Evolutionary conservation across 2,329 filamentous ascomycete species (phyloP), one percentile per base, ranked within the genome.

Genomic region (Neobulgaria alba): DNA sequence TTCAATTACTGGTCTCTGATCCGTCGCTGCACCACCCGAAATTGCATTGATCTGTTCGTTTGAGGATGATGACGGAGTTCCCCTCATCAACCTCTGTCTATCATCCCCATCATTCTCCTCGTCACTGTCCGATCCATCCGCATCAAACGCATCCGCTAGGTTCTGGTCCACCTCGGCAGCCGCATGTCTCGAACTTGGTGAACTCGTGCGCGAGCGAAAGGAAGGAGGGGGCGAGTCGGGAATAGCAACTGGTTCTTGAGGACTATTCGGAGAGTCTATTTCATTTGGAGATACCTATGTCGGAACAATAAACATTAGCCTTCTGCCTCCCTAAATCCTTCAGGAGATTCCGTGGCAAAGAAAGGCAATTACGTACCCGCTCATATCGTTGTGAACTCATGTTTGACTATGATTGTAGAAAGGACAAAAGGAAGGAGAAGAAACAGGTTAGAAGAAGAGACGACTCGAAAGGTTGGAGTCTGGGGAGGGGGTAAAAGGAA

Each of bases 81-180:
- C 23, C 23, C 23, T 26, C 23, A 26, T 26, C 23, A 26, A 12
- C 23, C 23, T 26, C 23, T 26, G 23, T 12, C 23, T 7, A 26
- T 26, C 23, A 26, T 26, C 23, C 23, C 23, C 23, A 26, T 26
- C 81, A 54, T 85, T 73, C 41, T 84, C 83, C 57, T 80, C 69
- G 46, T 79, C 77, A 41, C 72, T 80, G 48, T 83, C 82, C 46
- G 82, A 85, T 47, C 81, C 83, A 51, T 83, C 84, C 57, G 83
- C 78, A 59, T 87, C 90, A 62, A 98, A 98, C 1, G 92, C 88
- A 60, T 96, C 90, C 53, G 85, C 86, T 10, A 98, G 74, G n/a
- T 85, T 82, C 47, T 83, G 73, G 55, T 95, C 80, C 46, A 87
- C 82, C 43, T 47, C 51, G 63, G 66, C 40, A 67, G 46, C 51